Evolutionary conservation across 257 asterid genomes (phyloP).

Genomic region (Solanum sparsipilum): DNA sequence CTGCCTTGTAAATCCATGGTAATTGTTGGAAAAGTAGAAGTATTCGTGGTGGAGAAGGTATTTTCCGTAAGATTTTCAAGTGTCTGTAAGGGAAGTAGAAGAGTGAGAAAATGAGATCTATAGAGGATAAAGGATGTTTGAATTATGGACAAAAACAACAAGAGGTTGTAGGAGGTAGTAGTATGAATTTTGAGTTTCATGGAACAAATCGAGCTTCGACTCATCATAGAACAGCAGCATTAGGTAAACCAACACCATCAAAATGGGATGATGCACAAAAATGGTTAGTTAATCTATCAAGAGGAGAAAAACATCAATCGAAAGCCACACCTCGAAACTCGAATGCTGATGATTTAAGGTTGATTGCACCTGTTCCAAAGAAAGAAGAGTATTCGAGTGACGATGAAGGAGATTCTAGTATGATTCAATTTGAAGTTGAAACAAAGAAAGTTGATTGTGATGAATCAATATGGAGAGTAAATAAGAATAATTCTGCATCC

Average conservation of each 20-base stretch:
- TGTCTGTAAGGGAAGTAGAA: background rate
- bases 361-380: conserved; percentile 55
- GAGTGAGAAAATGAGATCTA: conserved; percentile 39
- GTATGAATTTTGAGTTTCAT: conserved; percentile 49
- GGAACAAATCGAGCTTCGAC: conserved; percentile 41
- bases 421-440: conserved; percentile 28
- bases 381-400: conserved; percentile 39
- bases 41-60: background rate
- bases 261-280: conserved; percentile 99
- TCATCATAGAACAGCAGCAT: conserved; percentile 31
- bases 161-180: conserved; percentile 20
- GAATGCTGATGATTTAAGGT: conserved; percentile 75
- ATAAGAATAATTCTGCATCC: conserved; percentile 30
- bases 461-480: conserved; percentile 65
- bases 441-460: conserved; percentile 69
- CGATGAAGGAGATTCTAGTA: conserved; percentile 35
- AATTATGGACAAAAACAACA: conserved; percentile 37
- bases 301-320: conserved; percentile 43
- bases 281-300: conserved; percentile 84
- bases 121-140: conserved; percentile 73
- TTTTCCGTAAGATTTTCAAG: background rate
- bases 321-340: conserved; percentile 79
- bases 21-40: background rate
- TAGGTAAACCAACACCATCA: conserved; percentile 83
- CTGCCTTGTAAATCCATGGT: background rate